Percentiles rank a stretch among this genome's conserved stretches.
Evolutionary conservation across 202 grass and related monocot genomes (phyloP).

Genomic region (Schoenoplectus triqueter): DNA sequence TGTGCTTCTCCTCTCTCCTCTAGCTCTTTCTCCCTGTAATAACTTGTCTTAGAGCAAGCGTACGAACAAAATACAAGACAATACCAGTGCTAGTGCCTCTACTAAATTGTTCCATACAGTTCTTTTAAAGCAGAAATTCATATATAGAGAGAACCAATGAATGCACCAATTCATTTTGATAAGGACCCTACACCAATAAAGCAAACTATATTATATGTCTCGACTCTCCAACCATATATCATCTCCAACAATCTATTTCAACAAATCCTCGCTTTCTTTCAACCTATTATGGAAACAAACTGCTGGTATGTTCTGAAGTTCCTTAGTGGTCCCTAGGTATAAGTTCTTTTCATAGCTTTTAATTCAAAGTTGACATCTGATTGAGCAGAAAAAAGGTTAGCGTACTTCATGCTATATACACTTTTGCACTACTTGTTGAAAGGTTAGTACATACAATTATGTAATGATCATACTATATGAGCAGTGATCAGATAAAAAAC

Average conservation of each 20-base stretch:
- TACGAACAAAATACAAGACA: slow-evolving; percentile 43
- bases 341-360: slow-evolving; percentile 34
- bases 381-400: slow-evolving; percentile 32
- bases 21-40: slow-evolving; percentile 39
- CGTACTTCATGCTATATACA: slow-evolving; percentile 31
- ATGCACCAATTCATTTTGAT: slow-evolving; percentile 38
- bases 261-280: slow-evolving; percentile 37
- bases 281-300: slow-evolving; percentile 28
- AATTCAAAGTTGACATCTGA: slow-evolving; percentile 43
- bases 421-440: too few species aligned
- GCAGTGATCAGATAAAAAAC: neutral
- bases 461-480: neutral
- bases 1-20: slow-evolving; percentile 44
- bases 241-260: slow-evolving; percentile 33
- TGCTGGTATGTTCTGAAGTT: slow-evolving; percentile 43
- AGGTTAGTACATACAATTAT: neutral
- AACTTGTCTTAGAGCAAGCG: slow-evolving; percentile 40
- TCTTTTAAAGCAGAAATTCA: slow-evolving; percentile 23
- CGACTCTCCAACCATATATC: neutral
- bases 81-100: slow-evolving; percentile 35
- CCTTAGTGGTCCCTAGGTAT: slow-evolving; percentile 8
- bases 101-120: slow-evolving; percentile 22
- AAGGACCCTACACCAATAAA: slow-evolving; percentile 41
- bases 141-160: slow-evolving; percentile 37
- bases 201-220: slow-evolving; percentile 28